Conservation (phyloP, 2,329 filamentous ascomycete genomes). For the Talaromyces atroroseus region DNA sequence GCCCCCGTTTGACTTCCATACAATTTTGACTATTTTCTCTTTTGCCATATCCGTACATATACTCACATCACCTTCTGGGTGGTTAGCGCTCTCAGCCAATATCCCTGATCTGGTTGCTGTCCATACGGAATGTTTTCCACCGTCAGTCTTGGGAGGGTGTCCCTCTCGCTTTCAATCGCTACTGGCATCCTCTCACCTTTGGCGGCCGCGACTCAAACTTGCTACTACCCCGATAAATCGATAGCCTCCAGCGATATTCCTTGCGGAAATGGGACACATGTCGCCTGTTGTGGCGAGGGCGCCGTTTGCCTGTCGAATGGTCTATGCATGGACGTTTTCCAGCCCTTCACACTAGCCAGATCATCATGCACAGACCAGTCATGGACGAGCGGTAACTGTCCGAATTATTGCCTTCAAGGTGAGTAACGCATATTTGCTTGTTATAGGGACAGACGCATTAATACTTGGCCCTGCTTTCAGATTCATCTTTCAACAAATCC, state of each 20-base stretch:
- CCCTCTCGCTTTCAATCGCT: background rate
- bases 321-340: conserved; percentile 21
- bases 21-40: background rate
- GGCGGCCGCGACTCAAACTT: conserved; percentile 11
- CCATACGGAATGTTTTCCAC: background rate
- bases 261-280: conserved; percentile 21
- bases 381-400: conserved; percentile 19
- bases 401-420: conserved; percentile 12
- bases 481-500: background rate
- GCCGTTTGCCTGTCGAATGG: conserved; percentile 28
- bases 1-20: background rate
- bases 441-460: background rate
- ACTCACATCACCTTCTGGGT: too few species aligned
- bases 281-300: conserved; percentile 21
- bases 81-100: too few species aligned
- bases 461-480: background rate
- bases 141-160: background rate
- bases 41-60: background rate
- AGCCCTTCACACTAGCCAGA: conserved; percentile 22
- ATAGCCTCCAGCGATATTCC: conserved; percentile 18
- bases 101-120: background rate
- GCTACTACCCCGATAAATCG: conserved; percentile 25
- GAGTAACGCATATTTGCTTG: background rate
- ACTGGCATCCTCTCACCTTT: conserved; percentile 1
- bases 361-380: conserved; percentile 25